Evolutionary conservation across 2,329 filamentous ascomycete genomes (phyloP).

Genomic region (Paramyrothecium sp.): DNA sequence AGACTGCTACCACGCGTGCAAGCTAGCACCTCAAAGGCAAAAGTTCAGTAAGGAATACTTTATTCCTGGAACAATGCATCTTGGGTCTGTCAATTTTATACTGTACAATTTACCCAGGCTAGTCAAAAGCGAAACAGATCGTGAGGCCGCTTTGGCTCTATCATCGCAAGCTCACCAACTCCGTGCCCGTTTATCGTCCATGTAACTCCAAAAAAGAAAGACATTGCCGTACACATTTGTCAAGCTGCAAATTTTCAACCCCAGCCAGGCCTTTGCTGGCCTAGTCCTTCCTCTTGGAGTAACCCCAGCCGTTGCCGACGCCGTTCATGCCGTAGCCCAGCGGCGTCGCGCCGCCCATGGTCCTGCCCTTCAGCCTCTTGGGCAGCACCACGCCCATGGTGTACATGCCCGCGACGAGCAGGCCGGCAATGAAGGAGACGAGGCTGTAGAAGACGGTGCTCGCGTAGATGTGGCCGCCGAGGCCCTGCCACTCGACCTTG

Average conservation of each 20-base stretch:
- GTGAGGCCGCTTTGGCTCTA: not conserved
- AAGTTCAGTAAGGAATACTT: conserved; percentile 23
- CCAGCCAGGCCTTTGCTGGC: conserved; percentile 13
- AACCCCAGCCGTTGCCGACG: conserved; percentile 60
- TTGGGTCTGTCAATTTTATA: not conserved
- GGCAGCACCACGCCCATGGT: conserved; percentile 61
- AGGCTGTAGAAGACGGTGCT: conserved; percentile 63
- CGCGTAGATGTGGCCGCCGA: conserved; percentile 63
- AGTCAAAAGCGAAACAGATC: not conserved
- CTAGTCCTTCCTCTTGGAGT: conserved; percentile 52
- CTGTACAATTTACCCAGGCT: conserved; percentile 6
- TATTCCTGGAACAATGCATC: not conserved
- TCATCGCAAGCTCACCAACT: not conserved
- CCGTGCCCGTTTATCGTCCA: conserved; percentile 6
- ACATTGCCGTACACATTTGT: too few species aligned
- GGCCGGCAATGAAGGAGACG: conserved; percentile 57
- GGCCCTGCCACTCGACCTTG: conserved; percentile 62
- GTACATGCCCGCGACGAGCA: conserved; percentile 53
- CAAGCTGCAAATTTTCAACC: too few species aligned
- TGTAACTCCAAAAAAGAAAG: conserved; percentile 10
- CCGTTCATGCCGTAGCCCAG: conserved; percentile 52
- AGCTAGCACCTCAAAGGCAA: conserved; percentile 30
- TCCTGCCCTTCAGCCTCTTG: conserved; percentile 45
- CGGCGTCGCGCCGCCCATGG: conserved; percentile 56
- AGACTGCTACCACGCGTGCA: conserved; percentile 46